A percentile compares a stretch with the other conserved stretches of the same genome.
These are phyloP conservation scores for Ogataea nitratoaversa DNA, from an alignment of 805 yeast species.

Conservation along the genomic window DNA sequence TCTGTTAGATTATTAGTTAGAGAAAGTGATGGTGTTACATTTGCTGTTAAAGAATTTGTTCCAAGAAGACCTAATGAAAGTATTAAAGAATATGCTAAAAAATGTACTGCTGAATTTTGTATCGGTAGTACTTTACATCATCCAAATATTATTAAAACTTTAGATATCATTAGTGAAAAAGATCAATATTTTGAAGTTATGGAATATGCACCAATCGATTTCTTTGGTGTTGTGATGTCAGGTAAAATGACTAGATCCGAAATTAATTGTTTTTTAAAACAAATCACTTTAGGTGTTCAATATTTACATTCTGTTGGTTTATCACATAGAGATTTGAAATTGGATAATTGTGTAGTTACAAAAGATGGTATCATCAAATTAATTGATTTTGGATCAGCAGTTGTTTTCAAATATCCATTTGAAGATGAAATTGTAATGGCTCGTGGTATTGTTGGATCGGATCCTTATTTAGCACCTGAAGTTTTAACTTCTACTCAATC, in stretches of 20 bases:
- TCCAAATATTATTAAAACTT: slow-evolving; percentile 74
- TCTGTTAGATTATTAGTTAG: slow-evolving; percentile 70
- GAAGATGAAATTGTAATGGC: slow-evolving; percentile 55
- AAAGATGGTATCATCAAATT: slow-evolving; percentile 68
- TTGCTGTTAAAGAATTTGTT: slow-evolving; percentile 82
- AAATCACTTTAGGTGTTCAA: slow-evolving; percentile 65
- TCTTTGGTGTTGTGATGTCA: slow-evolving; percentile 84
- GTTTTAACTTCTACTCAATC: slow-evolving; percentile 49
- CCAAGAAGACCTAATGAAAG: slow-evolving; percentile 66
- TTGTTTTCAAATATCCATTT: slow-evolving; percentile 74
- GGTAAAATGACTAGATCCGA: slow-evolving; percentile 79
- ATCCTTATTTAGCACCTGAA: slow-evolving; percentile 85
- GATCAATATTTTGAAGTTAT: slow-evolving; percentile 74
- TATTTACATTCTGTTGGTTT: slow-evolving; percentile 75
- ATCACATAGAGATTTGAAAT: slow-evolving; percentile 78
- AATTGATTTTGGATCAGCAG: slow-evolving; percentile 83
- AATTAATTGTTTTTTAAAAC: slow-evolving; percentile 77
- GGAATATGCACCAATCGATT: slow-evolving; percentile 84
- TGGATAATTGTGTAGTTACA: slow-evolving; percentile 80
- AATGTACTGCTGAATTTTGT: slow-evolving; percentile 85
- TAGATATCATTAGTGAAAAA: slow-evolving; percentile 67
- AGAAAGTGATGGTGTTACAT: slow-evolving; percentile 63
- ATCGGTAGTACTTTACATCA: slow-evolving; percentile 80
- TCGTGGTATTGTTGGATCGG: slow-evolving; percentile 80
- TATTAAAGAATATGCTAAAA: slow-evolving; percentile 74